Conservation (phyloP, 352 stramenopile genomes). For the Phytopythium boreale region DNA sequence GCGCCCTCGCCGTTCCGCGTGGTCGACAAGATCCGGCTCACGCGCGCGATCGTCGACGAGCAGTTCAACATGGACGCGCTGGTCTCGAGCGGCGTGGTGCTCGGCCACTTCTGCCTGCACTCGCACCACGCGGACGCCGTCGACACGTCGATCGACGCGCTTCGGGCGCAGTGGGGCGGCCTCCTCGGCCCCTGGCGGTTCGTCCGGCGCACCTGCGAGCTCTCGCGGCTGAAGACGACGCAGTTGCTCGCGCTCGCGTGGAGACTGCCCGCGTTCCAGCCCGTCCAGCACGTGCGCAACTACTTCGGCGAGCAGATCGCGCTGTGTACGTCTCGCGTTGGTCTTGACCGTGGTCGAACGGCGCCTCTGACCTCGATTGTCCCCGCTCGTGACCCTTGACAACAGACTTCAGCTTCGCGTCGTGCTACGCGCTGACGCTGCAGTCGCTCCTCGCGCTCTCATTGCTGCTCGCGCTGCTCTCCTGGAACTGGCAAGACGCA, state of each 20-base stretch:
- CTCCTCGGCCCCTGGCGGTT: conserved; percentile 27
- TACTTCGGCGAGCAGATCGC: conserved; percentile 83
- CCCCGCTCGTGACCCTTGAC: neutral
- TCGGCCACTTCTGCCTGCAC: conserved; percentile 55
- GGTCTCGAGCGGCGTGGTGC: conserved; percentile 39
- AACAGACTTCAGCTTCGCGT: conserved; percentile 64
- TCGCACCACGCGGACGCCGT: conserved; percentile 53
- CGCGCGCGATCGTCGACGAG: conserved; percentile 62
- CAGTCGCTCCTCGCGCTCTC: conserved; percentile 32
- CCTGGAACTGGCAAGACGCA: neutral
- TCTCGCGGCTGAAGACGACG: neutral
- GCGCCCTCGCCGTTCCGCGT: conserved; percentile 57
- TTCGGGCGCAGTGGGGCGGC: conserved; percentile 49
- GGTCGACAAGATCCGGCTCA: conserved; percentile 76
- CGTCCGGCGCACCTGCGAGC: conserved; percentile 11
- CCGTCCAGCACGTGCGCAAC: conserved; percentile 56
- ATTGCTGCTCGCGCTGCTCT: conserved; percentile 30
- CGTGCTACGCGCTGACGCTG: conserved; percentile 44
- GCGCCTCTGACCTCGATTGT: neutral
- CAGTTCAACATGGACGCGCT: conserved; percentile 76
- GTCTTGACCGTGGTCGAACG: neutral
- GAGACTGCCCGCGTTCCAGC: conserved; percentile 34
- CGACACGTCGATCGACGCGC: conserved; percentile 63
- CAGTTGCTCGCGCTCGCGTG: conserved; percentile 2
- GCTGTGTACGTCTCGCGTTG: conserved; percentile 45